Percentiles rank a stretch among this genome's conserved stretches.
phyloP scores from a whole-genome alignment of 805 yeast genomes.

The Candida maltosa region DNA sequence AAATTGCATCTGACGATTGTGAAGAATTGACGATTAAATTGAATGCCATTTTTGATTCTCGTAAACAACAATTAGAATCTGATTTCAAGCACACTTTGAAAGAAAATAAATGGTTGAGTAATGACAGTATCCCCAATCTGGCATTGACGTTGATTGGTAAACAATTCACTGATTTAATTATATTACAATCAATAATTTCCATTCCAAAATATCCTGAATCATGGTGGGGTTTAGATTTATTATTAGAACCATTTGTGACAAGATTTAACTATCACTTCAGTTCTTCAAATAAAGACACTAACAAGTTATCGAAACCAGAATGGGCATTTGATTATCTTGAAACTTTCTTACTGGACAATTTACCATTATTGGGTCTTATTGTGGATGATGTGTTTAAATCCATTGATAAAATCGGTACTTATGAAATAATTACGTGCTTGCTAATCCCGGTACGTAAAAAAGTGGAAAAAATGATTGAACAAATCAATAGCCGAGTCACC shows the following conservation, averaged over 20 bases:
- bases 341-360: conserved; percentile 37
- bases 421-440: conserved; percentile 43
- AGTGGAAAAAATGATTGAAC: conserved; percentile 22
- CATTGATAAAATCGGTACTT: conserved; percentile 26
- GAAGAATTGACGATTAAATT: neutral
- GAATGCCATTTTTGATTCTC: conserved; percentile 3
- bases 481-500: conserved; percentile 21
- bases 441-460: conserved; percentile 47
- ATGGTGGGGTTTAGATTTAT: conserved; percentile 49
- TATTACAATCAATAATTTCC: conserved; percentile 28
- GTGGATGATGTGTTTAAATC: conserved; percentile 30
- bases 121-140: conserved; percentile 11
- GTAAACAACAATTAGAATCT: conserved; percentile 8
- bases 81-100: conserved; percentile 11
- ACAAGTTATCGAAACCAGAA: conserved; percentile 66
- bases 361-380: conserved; percentile 36
- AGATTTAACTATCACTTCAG: conserved; percentile 64
- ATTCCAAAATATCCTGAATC: conserved; percentile 30
- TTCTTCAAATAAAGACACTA: conserved; percentile 50
- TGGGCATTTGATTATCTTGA: conserved; percentile 58
- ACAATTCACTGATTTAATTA: conserved; percentile 17
- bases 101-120: conserved; percentile 22
- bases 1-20: conserved; percentile 7
- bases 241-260: conserved; percentile 43
- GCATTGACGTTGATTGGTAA: conserved; percentile 6